Percentiles rank a stretch among this genome's conserved stretches.
phyloP scores from a whole-genome alignment of 768 basidiomycete species.

The Tricholoma furcatifolium region DNA sequence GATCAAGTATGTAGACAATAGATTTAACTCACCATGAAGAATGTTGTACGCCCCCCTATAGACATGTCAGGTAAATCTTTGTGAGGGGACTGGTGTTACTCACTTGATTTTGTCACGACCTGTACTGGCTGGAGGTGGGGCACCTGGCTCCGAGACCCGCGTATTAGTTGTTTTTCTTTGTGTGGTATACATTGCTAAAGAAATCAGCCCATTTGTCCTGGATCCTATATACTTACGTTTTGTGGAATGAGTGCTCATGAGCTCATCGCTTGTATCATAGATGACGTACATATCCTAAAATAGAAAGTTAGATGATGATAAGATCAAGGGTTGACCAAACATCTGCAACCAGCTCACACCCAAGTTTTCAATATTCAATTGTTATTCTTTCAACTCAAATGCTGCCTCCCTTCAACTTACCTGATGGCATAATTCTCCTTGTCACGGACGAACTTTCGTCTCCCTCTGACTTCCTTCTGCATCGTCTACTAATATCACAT shows the following conservation, averaged over 20 bases:
- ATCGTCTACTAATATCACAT: conserved; percentile 48
- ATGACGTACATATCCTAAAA: not conserved
- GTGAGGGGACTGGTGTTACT: not conserved
- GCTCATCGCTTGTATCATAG: not conserved
- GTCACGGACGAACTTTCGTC: conserved; percentile 71
- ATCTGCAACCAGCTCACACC: not conserved
- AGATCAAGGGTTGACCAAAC: not conserved
- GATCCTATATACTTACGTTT: too few species aligned
- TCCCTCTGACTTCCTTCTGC: conserved; percentile 73
- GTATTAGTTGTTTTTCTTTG: too few species aligned
- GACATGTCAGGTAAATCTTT: not conserved
- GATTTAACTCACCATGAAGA: not conserved
- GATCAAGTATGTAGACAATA: not conserved
- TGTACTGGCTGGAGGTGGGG: too few species aligned
- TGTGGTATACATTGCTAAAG: not conserved
- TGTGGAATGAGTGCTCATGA: not conserved
- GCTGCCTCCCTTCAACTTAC: conserved; percentile 54
- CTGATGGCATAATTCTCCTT: conserved; percentile 52
- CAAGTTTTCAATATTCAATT: too few species aligned
- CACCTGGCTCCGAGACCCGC: too few species aligned
- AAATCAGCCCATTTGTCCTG: too few species aligned
- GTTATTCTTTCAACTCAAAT: conserved; percentile 20
- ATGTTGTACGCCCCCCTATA: not conserved
- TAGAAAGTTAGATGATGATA: not conserved
- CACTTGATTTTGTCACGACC: not conserved